These are phyloP conservation scores for Datisca glomerata DNA, from an alignment of 306 rosid species.

Conservation along the genomic window DNA sequence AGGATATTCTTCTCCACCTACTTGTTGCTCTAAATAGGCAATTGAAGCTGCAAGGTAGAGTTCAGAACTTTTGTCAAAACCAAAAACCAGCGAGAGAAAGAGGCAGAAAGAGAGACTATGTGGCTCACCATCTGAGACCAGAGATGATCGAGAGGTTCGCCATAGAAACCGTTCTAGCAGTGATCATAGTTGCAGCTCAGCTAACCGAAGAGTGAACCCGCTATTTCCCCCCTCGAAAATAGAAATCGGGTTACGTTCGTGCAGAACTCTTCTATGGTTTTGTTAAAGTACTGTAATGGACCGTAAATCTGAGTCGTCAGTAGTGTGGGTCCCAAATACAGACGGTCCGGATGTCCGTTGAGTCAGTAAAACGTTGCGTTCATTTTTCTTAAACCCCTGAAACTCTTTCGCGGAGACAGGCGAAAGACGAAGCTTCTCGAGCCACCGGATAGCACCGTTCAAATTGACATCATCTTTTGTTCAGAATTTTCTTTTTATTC, in stretches of 20 bases:
- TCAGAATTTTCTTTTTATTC: too few species aligned
- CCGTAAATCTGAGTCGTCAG: not conserved
- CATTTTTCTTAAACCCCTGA: not conserved
- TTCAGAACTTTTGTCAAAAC: not conserved
- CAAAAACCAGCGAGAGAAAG: not conserved
- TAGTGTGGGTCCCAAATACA: conserved; percentile 11
- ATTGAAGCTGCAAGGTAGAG: conserved; percentile 15
- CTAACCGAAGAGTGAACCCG: too few species aligned
- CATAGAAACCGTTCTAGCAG: conserved; percentile 17
- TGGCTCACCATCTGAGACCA: conserved; percentile 26
- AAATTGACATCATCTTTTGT: too few species aligned
- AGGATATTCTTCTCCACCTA: conserved; percentile 13
- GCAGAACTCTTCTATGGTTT: not conserved
- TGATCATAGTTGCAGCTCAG: too few species aligned
- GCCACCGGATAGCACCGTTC: too few species aligned
- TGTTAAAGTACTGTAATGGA: not conserved
- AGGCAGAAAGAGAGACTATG: too few species aligned
- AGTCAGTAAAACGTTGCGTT: conserved; percentile 3
- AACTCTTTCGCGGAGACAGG: too few species aligned
- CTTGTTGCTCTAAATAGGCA: conserved; percentile 8
- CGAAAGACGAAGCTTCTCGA: too few species aligned
- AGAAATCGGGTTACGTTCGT: too few species aligned
- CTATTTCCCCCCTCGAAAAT: too few species aligned
- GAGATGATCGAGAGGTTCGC: conserved; percentile 19
- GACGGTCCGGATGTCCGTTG: conserved; percentile 2